phyloP scores from a whole-genome alignment of 2,329 filamentous ascomycete species.

The Arachnopeziza araneosa region DNA sequence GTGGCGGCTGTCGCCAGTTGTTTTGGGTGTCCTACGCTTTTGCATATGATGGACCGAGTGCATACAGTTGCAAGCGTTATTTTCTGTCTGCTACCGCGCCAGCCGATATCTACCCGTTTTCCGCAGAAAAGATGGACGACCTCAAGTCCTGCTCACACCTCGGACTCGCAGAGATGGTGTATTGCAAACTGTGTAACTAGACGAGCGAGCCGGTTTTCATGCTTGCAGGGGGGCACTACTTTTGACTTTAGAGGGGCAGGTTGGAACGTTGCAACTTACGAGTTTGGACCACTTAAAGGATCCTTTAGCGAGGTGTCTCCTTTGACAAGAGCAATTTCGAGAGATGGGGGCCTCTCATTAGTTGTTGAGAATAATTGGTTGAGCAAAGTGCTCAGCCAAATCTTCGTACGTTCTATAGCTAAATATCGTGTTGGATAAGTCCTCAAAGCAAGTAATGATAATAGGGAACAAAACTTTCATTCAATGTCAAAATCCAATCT shows the following conservation, averaged over 20 bases:
- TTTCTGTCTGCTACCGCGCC: background rate
- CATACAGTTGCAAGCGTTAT: background rate
- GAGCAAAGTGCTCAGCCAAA: background rate
- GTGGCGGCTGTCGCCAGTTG: background rate
- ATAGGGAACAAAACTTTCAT: background rate
- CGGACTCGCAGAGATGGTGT: background rate
- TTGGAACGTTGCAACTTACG: background rate
- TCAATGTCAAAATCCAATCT: background rate
- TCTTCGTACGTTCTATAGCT: background rate
- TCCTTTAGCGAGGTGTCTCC: background rate
- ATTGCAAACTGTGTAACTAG: background rate
- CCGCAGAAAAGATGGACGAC: background rate
- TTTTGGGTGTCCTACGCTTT: background rate
- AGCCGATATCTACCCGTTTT: background rate
- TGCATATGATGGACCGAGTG: background rate
- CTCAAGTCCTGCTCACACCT: background rate
- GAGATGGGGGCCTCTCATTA: background rate
- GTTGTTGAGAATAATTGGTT: background rate
- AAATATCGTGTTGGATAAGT: background rate
- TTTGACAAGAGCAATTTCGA: background rate
- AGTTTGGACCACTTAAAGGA: background rate
- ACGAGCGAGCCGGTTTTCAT: no score
- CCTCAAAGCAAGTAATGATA: background rate
- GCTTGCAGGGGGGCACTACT: background rate
- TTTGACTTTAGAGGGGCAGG: background rate